Conservation (phyloP, 306 rosid genomes). For the Comarum palustre region DNA sequence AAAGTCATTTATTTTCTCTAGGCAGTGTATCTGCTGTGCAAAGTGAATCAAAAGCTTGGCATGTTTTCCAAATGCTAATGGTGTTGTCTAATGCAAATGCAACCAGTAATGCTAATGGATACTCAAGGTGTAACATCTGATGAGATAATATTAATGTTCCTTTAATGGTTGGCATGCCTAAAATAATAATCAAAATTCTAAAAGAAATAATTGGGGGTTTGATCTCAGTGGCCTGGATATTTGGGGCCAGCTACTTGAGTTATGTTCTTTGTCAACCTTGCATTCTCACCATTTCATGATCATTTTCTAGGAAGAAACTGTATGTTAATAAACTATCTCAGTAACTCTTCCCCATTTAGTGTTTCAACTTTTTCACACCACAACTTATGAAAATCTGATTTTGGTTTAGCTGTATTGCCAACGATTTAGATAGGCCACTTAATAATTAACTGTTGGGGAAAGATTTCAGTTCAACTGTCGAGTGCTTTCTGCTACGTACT, state of each 20-base stretch:
- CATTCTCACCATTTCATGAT: not conserved
- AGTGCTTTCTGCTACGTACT: not conserved
- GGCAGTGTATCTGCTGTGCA: slow-evolving; percentile 4
- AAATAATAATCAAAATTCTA: not conserved
- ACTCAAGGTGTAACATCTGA: not conserved
- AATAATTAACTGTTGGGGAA: not conserved
- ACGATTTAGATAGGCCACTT: not conserved
- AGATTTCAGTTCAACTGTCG: not conserved
- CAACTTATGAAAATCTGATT: not conserved
- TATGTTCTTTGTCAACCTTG: not conserved
- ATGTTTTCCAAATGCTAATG: not conserved
- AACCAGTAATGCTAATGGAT: not conserved
- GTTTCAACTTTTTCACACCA: too few relatives aligned
- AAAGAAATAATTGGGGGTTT: not conserved
- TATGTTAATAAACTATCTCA: not conserved
- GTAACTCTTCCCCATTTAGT: not conserved
- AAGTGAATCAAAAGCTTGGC: not conserved
- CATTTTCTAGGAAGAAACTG: not conserved
- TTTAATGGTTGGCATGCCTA: not conserved
- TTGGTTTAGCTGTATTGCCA: not conserved
- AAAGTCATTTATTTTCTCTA: slow-evolving; percentile 6
- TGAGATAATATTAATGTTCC: not conserved
- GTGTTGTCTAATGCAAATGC: not conserved
- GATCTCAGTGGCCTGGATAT: not conserved
- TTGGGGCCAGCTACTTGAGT: not conserved